phyloP scores from a whole-genome alignment of 176 grass and related monocot genomes.

The Juncus effusus region DNA sequence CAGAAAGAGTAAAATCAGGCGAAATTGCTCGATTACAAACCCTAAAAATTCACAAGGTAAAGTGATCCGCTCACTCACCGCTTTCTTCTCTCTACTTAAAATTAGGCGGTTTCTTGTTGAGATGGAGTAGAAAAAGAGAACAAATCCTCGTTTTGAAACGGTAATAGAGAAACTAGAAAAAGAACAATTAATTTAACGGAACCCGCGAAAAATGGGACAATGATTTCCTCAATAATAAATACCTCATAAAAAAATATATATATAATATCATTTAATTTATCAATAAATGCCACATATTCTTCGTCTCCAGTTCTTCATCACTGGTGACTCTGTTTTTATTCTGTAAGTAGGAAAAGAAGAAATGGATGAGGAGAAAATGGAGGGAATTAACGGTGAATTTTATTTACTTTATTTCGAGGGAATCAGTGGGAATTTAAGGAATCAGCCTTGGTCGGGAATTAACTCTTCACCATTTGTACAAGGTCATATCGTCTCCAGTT shows the following conservation, averaged over 20 bases:
- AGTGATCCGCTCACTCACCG: not conserved
- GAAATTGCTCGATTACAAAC: slow-evolving; percentile 10
- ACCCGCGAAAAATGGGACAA: slow-evolving; percentile 14
- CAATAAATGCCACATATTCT: not conserved
- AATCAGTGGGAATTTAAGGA: slow-evolving; percentile 11
- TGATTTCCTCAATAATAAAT: not conserved
- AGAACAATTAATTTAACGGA: slow-evolving; percentile 11
- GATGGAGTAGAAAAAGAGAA: not conserved
- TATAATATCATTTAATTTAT: not conserved
- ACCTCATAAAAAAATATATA: not conserved
- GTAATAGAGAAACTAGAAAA: slow-evolving; percentile 9
- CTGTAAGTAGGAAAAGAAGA: not conserved
- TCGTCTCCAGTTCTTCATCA: not conserved
- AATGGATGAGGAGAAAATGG: not conserved
- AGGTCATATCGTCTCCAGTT: too few species aligned
- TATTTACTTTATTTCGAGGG: not conserved
- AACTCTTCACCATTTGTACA: too few species aligned
- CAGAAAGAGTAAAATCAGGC: not conserved
- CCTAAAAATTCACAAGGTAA: not conserved
- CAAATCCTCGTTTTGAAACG: slow-evolving; percentile 22
- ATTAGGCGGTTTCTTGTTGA: slow-evolving; percentile 2
- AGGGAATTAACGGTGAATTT: not conserved
- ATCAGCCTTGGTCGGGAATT: not conserved
- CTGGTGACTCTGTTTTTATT: not conserved
- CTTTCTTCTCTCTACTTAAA: slow-evolving; percentile 2